Percentiles rank a stretch among this genome's conserved stretches.
phyloP scores from a whole-genome alignment of 2,329 filamentous ascomycete species.

The Fusarium caatingaense region DNA sequence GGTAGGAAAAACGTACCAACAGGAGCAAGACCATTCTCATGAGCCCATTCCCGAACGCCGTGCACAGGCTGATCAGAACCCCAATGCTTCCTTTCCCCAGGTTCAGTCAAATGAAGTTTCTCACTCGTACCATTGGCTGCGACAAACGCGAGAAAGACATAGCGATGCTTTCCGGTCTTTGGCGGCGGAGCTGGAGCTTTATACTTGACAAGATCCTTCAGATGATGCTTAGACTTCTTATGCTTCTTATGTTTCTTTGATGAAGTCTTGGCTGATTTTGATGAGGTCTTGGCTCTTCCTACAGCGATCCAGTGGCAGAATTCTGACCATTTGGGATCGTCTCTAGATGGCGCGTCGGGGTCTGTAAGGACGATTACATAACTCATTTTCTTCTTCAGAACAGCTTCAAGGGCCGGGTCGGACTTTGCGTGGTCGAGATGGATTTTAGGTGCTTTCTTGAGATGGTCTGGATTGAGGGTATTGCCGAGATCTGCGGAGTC shows the following conservation, averaged over 20 bases:
- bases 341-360: conserved; percentile 38
- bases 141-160: conserved; percentile 37
- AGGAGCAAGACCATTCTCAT: conserved; percentile 35
- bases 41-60: conserved; percentile 39
- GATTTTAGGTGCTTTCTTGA: background rate
- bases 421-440: background rate
- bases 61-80: conserved; percentile 23
- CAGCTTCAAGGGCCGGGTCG: background rate
- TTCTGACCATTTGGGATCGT: conserved; percentile 40
- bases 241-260: background rate
- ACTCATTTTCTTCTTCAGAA: background rate
- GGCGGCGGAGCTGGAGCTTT: conserved; percentile 35
- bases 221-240: background rate
- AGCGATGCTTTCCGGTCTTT: conserved; percentile 39
- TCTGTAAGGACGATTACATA: conserved; percentile 35
- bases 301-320: conserved; percentile 42
- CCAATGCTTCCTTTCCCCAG: conserved; percentile 35
- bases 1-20: conserved; percentile 21
- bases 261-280: background rate
- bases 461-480: conserved; percentile 11
- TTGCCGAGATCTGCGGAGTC: conserved; percentile 34
- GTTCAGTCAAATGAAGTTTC: conserved; percentile 27
- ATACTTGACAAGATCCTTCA: conserved; percentile 33
- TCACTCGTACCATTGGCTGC: conserved; percentile 35
- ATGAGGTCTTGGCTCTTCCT: background rate